phyloP scores from a whole-genome alignment of 164 flowering plant species.

The Protea cynaroides region DNA sequence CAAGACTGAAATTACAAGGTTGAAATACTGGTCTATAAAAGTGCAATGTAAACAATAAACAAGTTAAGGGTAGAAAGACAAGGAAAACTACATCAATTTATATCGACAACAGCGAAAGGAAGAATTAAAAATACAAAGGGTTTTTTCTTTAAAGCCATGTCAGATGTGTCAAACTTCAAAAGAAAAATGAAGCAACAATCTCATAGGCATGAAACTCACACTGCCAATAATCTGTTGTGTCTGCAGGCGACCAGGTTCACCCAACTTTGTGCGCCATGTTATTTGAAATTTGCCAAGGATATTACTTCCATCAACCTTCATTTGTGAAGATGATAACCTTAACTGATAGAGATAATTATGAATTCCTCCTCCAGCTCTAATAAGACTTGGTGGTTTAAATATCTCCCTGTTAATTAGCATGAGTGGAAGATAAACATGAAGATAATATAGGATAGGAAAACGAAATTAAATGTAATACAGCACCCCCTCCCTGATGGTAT shows the following conservation, averaged over 20 bases:
- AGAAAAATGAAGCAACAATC: neutral
- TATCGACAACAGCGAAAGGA: no score
- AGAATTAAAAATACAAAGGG: neutral
- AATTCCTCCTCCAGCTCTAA: constrained; percentile 91
- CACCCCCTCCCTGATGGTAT: no score
- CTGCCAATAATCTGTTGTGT: constrained; percentile 91
- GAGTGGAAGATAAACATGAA: constrained; percentile 9
- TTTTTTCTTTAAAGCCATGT: no score
- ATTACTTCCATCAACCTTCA: constrained; percentile 71
- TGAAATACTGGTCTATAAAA: neutral
- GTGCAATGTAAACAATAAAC: no score
- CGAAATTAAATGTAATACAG: neutral
- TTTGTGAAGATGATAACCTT: constrained; percentile 38
- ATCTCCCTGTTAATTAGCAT: constrained; percentile 42
- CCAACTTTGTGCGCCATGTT: constrained; percentile 98
- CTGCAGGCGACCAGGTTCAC: constrained; percentile 98
- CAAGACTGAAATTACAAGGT: neutral
- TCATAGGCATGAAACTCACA: constrained; percentile 39
- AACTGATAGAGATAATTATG: constrained; percentile 84
- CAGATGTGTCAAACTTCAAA: neutral
- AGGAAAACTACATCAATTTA: neutral
- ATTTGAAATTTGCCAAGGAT: constrained; percentile 95
- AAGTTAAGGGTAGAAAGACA: no score
- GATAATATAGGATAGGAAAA: constrained; percentile 11
- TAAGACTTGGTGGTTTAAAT: constrained; percentile 67